Evolutionary conservation across 805 yeast species (phyloP).

Genomic region (Candida boleticola): DNA sequence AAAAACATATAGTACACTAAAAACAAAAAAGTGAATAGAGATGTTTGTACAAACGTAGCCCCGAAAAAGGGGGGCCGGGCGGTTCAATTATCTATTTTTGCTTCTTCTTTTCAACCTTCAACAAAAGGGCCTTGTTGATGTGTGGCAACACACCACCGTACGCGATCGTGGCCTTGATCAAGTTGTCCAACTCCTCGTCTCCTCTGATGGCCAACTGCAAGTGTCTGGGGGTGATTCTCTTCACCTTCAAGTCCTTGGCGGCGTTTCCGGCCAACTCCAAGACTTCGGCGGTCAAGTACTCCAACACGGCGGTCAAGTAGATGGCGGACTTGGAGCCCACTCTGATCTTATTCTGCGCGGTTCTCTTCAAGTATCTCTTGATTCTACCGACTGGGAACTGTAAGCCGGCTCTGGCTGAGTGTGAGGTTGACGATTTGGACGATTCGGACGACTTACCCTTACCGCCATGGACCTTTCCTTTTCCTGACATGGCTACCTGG

Average conservation of each 20-base stretch:
- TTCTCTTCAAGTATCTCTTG: slow-evolving; percentile 89
- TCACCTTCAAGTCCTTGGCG: slow-evolving; percentile 90
- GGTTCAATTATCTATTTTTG: no score
- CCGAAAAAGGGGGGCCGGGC: no score
- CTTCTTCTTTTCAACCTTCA: slow-evolving; percentile 69
- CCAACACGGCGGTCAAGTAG: slow-evolving; percentile 92
- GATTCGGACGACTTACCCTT: slow-evolving; percentile 83
- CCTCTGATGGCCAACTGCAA: slow-evolving; percentile 96
- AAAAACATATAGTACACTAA: slow-evolving; percentile 6
- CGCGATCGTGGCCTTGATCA: slow-evolving; percentile 93
- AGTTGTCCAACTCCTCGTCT: slow-evolving; percentile 93
- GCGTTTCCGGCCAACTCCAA: slow-evolving; percentile 98
- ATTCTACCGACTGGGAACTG: slow-evolving; percentile 99
- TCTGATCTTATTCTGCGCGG: slow-evolving; percentile 78
- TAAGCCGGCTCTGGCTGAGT: slow-evolving; percentile 91
- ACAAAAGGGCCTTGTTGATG: slow-evolving; percentile 75
- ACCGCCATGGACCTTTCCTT: slow-evolving; percentile 94
- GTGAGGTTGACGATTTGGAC: slow-evolving; percentile 77
- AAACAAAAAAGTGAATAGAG: background rate
- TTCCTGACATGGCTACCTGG: slow-evolving; percentile 59
- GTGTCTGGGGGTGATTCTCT: slow-evolving; percentile 97
- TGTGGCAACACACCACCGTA: slow-evolving; percentile 98
- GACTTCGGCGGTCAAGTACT: slow-evolving; percentile 95
- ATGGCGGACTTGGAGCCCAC: slow-evolving; percentile 90
- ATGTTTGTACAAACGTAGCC: no score